These are phyloP conservation scores for Xerocomus amazonicus DNA, from an alignment of 1,284 basidiomycete genomes.

Conservation along the genomic window DNA sequence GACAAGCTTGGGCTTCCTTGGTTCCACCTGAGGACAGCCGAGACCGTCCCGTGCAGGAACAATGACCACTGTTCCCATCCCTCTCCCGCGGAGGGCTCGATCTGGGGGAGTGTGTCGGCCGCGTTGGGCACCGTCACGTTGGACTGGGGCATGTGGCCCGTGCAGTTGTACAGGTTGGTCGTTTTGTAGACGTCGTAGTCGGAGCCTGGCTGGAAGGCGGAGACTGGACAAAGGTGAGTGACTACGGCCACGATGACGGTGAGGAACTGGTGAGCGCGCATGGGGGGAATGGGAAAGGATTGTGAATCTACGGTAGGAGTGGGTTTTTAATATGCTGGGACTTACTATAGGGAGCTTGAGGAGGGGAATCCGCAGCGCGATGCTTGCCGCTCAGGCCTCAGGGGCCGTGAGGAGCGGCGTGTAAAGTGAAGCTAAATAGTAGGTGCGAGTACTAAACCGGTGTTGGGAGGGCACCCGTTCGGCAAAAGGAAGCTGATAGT, in stretches of 20 bases:
- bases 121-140: not conserved
- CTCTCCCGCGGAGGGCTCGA: not conserved
- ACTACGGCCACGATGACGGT: not conserved
- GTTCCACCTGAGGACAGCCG: not conserved
- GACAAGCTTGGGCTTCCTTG: not conserved
- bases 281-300: no score
- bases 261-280: not conserved
- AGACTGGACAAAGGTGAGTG: not conserved
- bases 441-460: no score
- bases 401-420: no score
- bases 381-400: no score
- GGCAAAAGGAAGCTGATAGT: no score
- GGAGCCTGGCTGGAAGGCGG: not conserved
- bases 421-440: no score
- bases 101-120: constrained; percentile 1
- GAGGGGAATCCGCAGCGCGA: no score
- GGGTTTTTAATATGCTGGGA: no score
- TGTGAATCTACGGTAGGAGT: no score
- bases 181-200: not conserved
- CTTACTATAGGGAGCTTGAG: no score
- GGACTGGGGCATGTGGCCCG: not conserved
- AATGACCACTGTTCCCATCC: constrained; percentile 2
- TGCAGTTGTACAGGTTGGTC: constrained; percentile 1
- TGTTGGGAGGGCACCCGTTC: no score
- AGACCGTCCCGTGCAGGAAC: not conserved